Evolutionary conservation across 2,329 filamentous ascomycete genomes (phyloP).

Genomic region (Fusarium citri): DNA sequence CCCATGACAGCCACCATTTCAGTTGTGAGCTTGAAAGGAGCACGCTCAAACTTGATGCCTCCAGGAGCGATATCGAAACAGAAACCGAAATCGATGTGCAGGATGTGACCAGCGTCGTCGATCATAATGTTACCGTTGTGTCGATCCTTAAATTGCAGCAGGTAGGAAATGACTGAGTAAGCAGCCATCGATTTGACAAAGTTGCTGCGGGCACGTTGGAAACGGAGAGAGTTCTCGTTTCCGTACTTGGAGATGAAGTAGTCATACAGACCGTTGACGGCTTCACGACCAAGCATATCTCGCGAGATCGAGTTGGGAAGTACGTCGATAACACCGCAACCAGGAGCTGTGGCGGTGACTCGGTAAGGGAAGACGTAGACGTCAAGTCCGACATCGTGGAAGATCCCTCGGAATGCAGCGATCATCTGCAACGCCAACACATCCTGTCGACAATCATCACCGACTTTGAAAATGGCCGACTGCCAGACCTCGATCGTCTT

Average conservation of each 20-base stretch:
- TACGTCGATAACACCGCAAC: slow-evolving; percentile 98
- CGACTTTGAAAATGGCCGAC: slow-evolving; percentile 99
- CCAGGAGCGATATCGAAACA: slow-evolving; percentile 99
- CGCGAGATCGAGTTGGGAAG: slow-evolving; percentile 97
- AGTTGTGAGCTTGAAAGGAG: slow-evolving; percentile 95
- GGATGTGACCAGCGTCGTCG: slow-evolving; percentile 94
- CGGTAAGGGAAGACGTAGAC: slow-evolving; percentile 98
- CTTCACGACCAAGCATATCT: slow-evolving; percentile 98
- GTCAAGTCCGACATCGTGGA: slow-evolving; percentile 92
- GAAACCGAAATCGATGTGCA: slow-evolving; percentile 99
- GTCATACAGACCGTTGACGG: slow-evolving; percentile 97
- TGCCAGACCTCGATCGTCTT: slow-evolving; percentile 96
- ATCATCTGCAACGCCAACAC: slow-evolving; percentile 98
- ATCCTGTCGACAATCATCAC: slow-evolving; percentile 97
- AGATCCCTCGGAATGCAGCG: slow-evolving; percentile 95
- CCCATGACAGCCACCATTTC: slow-evolving; percentile 99
- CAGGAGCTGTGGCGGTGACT: slow-evolving; percentile 95
- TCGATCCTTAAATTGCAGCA: slow-evolving; percentile 98
- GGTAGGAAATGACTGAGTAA: slow-evolving; percentile 95
- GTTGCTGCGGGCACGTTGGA: slow-evolving; percentile 94
- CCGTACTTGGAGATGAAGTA: slow-evolving; percentile 99
- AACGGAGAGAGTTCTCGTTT: slow-evolving; percentile 92
- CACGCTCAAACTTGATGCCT: slow-evolving; percentile 96
- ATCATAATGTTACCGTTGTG: slow-evolving; percentile 99
- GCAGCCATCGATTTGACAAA: slow-evolving; percentile 99